A percentile compares a stretch with the other conserved stretches of the same genome.
These are phyloP conservation scores for Dactylellina sp. DNA, from an alignment of 2,329 filamentous ascomycete species.

Conservation along the genomic window DNA sequence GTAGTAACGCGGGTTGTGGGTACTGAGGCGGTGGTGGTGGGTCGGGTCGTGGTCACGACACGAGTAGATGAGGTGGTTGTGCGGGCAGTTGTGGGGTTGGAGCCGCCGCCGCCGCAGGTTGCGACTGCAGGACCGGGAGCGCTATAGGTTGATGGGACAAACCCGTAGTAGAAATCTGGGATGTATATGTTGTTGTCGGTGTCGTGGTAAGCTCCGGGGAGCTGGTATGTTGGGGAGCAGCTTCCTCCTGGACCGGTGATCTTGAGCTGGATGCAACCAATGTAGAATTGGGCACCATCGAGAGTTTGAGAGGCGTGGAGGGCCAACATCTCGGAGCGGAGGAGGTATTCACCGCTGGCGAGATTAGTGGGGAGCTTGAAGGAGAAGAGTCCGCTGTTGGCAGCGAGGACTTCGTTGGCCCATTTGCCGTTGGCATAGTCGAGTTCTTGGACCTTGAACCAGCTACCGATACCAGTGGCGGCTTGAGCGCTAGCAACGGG, in stretches of 20 bases:
- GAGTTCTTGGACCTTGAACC: slow-evolving; percentile 62
- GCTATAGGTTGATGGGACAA: slow-evolving; percentile 62
- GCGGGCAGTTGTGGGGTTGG: slow-evolving; percentile 9
- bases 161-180: slow-evolving; percentile 62
- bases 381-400: slow-evolving; percentile 56
- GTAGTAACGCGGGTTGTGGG: slow-evolving; percentile 34
- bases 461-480: slow-evolving; percentile 61
- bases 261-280: slow-evolving; percentile 62
- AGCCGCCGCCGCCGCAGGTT: slow-evolving; percentile 56
- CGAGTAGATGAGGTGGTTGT: slow-evolving; percentile 12
- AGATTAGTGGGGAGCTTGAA: slow-evolving; percentile 61
- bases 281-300: slow-evolving; percentile 63
- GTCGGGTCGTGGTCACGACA: neutral
- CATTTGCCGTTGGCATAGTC: slow-evolving; percentile 60
- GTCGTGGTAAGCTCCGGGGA: slow-evolving; percentile 62
- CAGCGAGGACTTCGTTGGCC: slow-evolving; percentile 61
- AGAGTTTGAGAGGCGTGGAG: slow-evolving; percentile 61
- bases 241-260: slow-evolving; percentile 61
- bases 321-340: slow-evolving; percentile 63
- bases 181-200: slow-evolving; percentile 61
- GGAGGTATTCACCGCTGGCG: slow-evolving; percentile 62
- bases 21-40: slow-evolving; percentile 19
- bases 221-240: slow-evolving; percentile 61
- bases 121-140: slow-evolving; percentile 61
- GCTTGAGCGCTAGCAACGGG: slow-evolving; percentile 60